Base-by-base conservation (phyloP, 352 stramenopile genomes). In the Peronospora farinosa region DNA sequence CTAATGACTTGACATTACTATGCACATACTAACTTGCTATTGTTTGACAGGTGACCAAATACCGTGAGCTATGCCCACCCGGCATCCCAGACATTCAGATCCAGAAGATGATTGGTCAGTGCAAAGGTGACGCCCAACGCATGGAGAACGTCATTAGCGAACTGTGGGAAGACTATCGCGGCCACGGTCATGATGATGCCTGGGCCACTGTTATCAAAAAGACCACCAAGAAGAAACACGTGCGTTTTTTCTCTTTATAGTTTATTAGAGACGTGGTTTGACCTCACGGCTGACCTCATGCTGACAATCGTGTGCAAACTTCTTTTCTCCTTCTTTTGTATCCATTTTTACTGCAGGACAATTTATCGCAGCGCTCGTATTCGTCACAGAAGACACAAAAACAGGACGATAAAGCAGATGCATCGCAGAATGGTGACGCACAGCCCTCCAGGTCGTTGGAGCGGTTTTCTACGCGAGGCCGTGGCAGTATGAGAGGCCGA, bases 181-280 rank as follows among this genome's bases (percentile, higher is more conserved):
- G 75, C 41, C 63, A 68, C 48, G 66, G 48, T 15, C 66, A 80
- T 42, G 72, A 86, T 36, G 72, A 86, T 51, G 80, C 77, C 37
- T 93, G 82, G 82, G 82, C 79, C 44, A 80, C 66, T 9, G 82
- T 93, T 41, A 64, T 72, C 47, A 93, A 93, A 57, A 91, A 89
- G 53, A 65, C 49, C 43, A 84, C 78, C 44, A 93, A 93, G 65
- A 86, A 89, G 49, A 70, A 71, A 56, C 43, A 57, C 10, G 67
- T 76, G 60, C 21, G 15, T 25, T 61, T 3, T 21, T 7, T 32
- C 9, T 30, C 8, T 19, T 27, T 13, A 7, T 4, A 2, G 13
- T 1, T 41, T 5, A 27, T 17, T 19, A 7, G 13, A 30, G n/a
- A 12, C 23, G 2, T 51, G 3, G 3, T 21, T n/a, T 21, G 19